Conservation (phyloP, 768 basidiomycete species). For the Tulasnella calospora region DNA sequence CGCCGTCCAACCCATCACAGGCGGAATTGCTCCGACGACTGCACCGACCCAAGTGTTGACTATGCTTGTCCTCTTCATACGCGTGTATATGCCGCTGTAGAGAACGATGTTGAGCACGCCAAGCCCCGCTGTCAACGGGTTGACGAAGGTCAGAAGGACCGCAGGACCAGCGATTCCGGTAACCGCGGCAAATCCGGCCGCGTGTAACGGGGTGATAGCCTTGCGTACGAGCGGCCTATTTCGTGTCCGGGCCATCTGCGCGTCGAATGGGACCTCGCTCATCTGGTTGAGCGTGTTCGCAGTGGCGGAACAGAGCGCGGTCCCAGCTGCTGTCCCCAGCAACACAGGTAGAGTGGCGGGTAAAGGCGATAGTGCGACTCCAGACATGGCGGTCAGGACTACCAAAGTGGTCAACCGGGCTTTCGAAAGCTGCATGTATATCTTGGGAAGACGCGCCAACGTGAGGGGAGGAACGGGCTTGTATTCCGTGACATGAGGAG, state of each 20-base stretch:
- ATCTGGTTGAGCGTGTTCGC: constrained; percentile 95
- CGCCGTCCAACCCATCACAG: constrained; percentile 98
- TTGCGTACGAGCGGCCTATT: constrained; percentile 79
- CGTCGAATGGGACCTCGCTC: constrained; percentile 91
- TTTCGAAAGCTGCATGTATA: constrained; percentile 82
- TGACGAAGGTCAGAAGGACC: constrained; percentile 75
- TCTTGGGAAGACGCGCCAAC: constrained; percentile 47
- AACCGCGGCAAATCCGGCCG: constrained; percentile 65
- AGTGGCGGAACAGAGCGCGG: constrained; percentile 83
- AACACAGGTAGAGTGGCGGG: constrained; percentile 79
- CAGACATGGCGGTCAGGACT: constrained; percentile 83
- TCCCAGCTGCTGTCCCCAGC: constrained; percentile 82
- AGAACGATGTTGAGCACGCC: constrained; percentile 80
- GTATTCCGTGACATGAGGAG: constrained; percentile 25
- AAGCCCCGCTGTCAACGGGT: constrained; percentile 76
- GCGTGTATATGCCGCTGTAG: constrained; percentile 90
- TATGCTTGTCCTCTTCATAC: constrained; percentile 76
- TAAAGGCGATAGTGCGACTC: constrained; percentile 87
- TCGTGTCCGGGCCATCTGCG: constrained; percentile 91
- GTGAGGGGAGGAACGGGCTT: constrained; percentile 35
- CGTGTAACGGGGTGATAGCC: constrained; percentile 81
- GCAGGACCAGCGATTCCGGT: constrained; percentile 77
- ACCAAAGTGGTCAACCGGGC: constrained; percentile 75
- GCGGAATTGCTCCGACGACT: constrained; percentile 87
- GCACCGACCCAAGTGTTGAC: constrained; percentile 93